Percentiles rank a stretch among this genome's conserved stretches.
phyloP scores from a whole-genome alignment of 1,284 basidiomycete genomes.

The Trametes polyzona region DNA sequence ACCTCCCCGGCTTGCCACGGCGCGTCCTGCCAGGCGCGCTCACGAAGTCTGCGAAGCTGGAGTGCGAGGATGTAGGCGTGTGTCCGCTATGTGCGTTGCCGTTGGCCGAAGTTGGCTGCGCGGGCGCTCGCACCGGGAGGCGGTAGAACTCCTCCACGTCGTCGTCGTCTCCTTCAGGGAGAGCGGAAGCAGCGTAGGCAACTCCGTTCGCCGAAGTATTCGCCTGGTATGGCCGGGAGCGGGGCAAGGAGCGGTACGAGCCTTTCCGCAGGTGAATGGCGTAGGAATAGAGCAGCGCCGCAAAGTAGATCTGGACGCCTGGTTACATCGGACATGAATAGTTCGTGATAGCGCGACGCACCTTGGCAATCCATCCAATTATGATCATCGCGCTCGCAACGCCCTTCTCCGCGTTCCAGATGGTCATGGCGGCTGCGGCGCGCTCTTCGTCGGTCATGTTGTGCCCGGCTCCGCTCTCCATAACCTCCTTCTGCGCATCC shows the following conservation, averaged over 20 bases:
- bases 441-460: slow-evolving; percentile 68
- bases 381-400: slow-evolving; percentile 79
- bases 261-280: slow-evolving; percentile 92
- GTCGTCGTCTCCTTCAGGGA: slow-evolving; percentile 56
- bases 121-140: slow-evolving; percentile 52
- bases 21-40: slow-evolving; percentile 46
- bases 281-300: slow-evolving; percentile 90
- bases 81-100: slow-evolving; percentile 26
- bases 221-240: slow-evolving; percentile 46
- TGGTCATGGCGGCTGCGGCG: slow-evolving; percentile 69
- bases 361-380: slow-evolving; percentile 89
- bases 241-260: slow-evolving; percentile 85
- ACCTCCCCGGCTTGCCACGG: slow-evolving; percentile 33
- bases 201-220: slow-evolving; percentile 26
- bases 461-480: slow-evolving; percentile 54
- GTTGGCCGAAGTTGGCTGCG: slow-evolving; percentile 23
- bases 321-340: not conserved
- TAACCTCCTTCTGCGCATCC: slow-evolving; percentile 83
- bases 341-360: slow-evolving; percentile 40
- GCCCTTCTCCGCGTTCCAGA: slow-evolving; percentile 93
- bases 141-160: slow-evolving; percentile 69
- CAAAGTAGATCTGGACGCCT: slow-evolving; percentile 83
- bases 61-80: slow-evolving; percentile 39
- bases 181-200: slow-evolving; percentile 21
- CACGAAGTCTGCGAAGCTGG: slow-evolving; percentile 63